Conservation (phyloP, 345 rosid genomes). For the Eucalyptus urophylla region DNA sequence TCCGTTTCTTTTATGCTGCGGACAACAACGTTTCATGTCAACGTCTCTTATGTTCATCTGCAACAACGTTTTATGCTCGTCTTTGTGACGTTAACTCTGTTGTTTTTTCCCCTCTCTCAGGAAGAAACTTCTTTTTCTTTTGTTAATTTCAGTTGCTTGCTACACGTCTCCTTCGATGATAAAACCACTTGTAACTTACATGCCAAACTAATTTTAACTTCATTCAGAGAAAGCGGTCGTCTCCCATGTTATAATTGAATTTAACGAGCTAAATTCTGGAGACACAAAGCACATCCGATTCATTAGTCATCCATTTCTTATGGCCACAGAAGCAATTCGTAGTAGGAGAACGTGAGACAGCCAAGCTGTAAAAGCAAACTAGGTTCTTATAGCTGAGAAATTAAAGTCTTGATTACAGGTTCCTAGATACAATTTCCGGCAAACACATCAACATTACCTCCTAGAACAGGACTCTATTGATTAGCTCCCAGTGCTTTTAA, state of each 20-base stretch:
- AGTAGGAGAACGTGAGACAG: neutral
- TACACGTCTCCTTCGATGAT: neutral
- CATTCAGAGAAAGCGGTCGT: neutral
- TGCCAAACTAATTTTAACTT: neutral
- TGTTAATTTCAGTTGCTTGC: neutral
- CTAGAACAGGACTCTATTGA: neutral
- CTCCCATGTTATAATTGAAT: neutral
- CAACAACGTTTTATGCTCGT: neutral
- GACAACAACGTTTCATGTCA: neutral
- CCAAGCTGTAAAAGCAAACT: neutral
- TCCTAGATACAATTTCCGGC: neutral
- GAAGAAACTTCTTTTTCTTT: neutral
- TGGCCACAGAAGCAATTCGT: neutral
- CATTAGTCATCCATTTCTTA: neutral
- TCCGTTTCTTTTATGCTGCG: neutral
- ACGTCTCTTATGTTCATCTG: neutral
- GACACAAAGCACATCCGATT: neutral
- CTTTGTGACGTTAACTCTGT: neutral
- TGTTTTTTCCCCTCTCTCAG: neutral
- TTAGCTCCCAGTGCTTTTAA: neutral
- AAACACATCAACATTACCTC: neutral
- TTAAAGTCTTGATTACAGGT: neutral
- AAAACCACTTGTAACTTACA: neutral
- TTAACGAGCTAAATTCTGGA: neutral
- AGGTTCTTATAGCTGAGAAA: neutral